Percentiles rank a stretch among this genome's conserved stretches.
phyloP scores from a whole-genome alignment of 176 grass and related monocot genomes.

The Triticum urartu region DNA sequence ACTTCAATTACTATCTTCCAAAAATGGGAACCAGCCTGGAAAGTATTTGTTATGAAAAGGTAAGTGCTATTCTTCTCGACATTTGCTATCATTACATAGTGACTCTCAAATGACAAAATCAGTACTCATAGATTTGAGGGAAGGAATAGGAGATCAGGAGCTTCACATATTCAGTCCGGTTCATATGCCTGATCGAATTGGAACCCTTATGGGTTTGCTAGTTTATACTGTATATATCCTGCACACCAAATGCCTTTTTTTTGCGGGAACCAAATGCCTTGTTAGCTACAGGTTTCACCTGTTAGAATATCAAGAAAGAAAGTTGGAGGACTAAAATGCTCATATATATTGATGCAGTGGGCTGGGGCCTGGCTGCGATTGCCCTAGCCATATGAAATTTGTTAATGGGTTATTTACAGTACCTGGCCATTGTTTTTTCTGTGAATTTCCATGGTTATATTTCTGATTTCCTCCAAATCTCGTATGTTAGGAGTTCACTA shows the following conservation, averaged over 20 bases:
- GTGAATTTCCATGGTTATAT: neutral
- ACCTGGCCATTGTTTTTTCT: neutral
- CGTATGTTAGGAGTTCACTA: conserved; percentile 67
- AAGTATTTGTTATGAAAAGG: conserved; percentile 92
- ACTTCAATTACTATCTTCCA: conserved; percentile 85
- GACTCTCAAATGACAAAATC: neutral
- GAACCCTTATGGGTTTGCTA: neutral
- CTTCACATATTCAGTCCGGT: neutral
- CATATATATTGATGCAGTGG: neutral
- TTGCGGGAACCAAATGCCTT: neutral
- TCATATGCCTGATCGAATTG: neutral
- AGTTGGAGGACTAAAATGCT: neutral
- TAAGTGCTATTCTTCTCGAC: conserved; percentile 24
- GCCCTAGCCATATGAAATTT: neutral
- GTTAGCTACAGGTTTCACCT: neutral
- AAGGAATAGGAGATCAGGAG: neutral
- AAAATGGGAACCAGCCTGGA: conserved; percentile 84
- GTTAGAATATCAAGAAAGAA: neutral
- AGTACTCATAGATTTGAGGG: neutral
- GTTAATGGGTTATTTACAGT: neutral
- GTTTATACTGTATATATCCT: neutral
- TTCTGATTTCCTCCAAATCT: conserved; percentile 30
- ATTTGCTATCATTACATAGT: neutral
- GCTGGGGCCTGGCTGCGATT: neutral
- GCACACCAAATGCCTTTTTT: neutral